Conservation (phyloP, 2,329 filamentous ascomycete genomes). For the Epichloe aotearoae region DNA sequence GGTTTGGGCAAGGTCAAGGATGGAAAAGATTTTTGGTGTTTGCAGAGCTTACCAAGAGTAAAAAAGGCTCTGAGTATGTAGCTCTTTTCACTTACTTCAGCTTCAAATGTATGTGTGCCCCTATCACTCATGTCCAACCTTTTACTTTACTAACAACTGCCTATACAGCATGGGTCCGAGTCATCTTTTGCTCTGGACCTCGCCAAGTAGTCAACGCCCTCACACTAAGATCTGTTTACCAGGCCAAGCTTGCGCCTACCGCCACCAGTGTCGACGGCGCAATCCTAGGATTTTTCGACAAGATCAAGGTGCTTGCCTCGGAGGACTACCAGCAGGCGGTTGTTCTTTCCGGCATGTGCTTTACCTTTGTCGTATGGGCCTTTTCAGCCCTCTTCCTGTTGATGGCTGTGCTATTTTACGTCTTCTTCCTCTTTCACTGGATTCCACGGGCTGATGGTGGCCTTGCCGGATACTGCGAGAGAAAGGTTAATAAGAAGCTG, state of each 20-base stretch:
- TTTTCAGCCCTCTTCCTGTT: conserved; percentile 65
- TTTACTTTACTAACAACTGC: neutral
- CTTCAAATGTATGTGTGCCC: conserved; percentile 40
- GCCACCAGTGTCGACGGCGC: conserved; percentile 43
- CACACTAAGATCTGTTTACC: conserved; percentile 75
- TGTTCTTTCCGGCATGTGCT: conserved; percentile 81
- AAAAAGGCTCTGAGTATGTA: conserved; percentile 80
- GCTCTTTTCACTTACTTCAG: conserved; percentile 84
- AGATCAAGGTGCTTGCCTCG: conserved; percentile 59
- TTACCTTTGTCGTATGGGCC: conserved; percentile 81
- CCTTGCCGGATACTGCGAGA: conserved; percentile 73
- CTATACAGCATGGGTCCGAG: conserved; percentile 63
- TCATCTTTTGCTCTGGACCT: conserved; percentile 82
- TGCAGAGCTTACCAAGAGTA: conserved; percentile 77
- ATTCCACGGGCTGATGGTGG: conserved; percentile 73
- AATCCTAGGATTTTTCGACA: conserved; percentile 68
- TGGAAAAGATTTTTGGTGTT: conserved; percentile 91
- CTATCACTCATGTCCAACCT: neutral
- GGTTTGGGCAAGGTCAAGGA: conserved; percentile 60
- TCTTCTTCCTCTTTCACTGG: conserved; percentile 85
- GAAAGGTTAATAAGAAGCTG: conserved; percentile 79
- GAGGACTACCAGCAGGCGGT: conserved; percentile 66
- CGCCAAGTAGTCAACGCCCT: conserved; percentile 84
- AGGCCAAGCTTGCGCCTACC: conserved; percentile 51
- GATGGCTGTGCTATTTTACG: conserved; percentile 64